These are phyloP conservation scores for Saccharomycopsis fermentans DNA, from an alignment of 805 yeast genomes.

Conservation along the genomic window DNA sequence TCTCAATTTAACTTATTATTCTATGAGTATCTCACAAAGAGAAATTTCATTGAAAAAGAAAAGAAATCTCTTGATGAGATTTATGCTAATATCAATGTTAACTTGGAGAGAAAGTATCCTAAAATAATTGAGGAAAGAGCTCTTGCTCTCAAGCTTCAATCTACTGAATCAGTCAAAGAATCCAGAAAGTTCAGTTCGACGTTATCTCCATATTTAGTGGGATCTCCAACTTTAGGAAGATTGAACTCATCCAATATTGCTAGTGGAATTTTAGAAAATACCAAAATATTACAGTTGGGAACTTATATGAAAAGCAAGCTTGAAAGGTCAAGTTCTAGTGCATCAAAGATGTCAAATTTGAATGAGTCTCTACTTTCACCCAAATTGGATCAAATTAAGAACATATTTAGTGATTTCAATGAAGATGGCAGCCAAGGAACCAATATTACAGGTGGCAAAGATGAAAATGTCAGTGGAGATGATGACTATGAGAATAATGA, in stretches of 20 bases:
- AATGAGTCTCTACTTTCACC: slow-evolving; percentile 15
- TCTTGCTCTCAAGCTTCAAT: slow-evolving; percentile 22
- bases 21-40: slow-evolving; percentile 54
- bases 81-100: slow-evolving; percentile 35
- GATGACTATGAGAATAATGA: slow-evolving; percentile 15
- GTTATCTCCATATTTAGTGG: slow-evolving; percentile 1
- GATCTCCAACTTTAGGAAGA: slow-evolving; percentile 11
- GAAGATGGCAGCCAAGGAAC: slow-evolving; percentile 2
- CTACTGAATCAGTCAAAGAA: slow-evolving; percentile 17
- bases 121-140: slow-evolving; percentile 28
- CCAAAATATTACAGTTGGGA: slow-evolving; percentile 43
- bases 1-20: slow-evolving; percentile 67
- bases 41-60: slow-evolving; percentile 61
- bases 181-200: slow-evolving; percentile 10
- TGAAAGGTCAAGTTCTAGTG: slow-evolving; percentile 33
- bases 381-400: slow-evolving; percentile 13
- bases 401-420: slow-evolving; percentile 16
- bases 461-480: background rate
- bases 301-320: slow-evolving; percentile 45
- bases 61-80: slow-evolving; percentile 54
- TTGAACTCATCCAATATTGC: background rate
- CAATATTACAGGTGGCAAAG: background rate
- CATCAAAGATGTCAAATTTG: slow-evolving; percentile 20
- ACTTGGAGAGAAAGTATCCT: slow-evolving; percentile 34
- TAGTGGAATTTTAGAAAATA: slow-evolving; percentile 26